A percentile compares a stretch with the other conserved stretches of the same genome.
phyloP scores from a whole-genome alignment of 257 asterid species.

The Solanum sitiens region DNA sequence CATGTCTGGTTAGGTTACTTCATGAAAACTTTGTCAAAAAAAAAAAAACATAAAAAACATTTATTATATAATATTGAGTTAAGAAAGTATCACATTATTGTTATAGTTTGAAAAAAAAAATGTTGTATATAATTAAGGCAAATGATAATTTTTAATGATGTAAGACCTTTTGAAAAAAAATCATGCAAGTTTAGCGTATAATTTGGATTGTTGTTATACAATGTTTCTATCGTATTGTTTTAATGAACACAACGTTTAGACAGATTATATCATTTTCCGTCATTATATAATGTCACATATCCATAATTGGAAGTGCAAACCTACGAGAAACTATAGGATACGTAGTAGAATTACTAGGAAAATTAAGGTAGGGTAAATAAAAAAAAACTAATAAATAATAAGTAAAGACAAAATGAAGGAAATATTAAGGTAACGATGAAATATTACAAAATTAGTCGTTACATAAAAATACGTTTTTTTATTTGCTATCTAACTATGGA shows the following conservation, averaged over 20 bases:
- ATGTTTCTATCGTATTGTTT: too few relatives aligned
- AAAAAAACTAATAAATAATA: too few relatives aligned
- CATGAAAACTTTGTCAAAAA: neutral
- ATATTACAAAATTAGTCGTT: too few relatives aligned
- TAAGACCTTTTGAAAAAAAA: neutral
- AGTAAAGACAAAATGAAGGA: too few relatives aligned
- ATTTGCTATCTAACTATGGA: fast-evolving
- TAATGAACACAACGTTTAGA: too few relatives aligned
- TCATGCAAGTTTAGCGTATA: neutral
- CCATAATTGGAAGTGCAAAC: too few relatives aligned
- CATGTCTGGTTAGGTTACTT: neutral
- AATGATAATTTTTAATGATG: neutral
- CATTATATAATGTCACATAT: too few relatives aligned
- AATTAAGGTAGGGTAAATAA: neutral
- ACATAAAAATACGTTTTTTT: too few relatives aligned
- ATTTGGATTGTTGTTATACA: neutral
- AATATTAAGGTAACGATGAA: too few relatives aligned
- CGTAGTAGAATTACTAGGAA: too few relatives aligned
- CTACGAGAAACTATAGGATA: too few relatives aligned
- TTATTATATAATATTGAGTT: neutral
- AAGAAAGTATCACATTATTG: neutral
- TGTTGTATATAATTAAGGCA: neutral
- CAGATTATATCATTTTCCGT: too few relatives aligned
- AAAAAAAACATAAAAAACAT: neutral
- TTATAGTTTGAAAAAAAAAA: neutral